Conservation (phyloP, 306 rosid species). For the Fragaria vesca region DNA sequence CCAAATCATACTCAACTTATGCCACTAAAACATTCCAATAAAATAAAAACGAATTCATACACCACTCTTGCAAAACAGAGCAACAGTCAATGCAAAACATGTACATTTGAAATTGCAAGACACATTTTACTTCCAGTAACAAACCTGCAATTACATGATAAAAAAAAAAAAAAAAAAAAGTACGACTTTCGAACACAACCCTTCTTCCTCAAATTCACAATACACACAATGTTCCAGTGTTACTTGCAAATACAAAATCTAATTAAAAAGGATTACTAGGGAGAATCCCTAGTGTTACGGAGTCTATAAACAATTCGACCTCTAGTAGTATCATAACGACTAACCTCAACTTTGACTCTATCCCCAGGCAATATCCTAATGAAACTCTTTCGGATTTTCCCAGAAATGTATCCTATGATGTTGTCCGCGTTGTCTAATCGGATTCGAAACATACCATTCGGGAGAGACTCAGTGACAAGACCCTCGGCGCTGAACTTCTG, state of each 20-base stretch:
- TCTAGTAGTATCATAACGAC: slow-evolving; percentile 49
- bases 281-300: slow-evolving; percentile 33
- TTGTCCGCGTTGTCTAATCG: slow-evolving; percentile 46
- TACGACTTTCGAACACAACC: background rate
- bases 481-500: slow-evolving; percentile 52
- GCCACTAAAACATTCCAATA: background rate
- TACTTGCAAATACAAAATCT: background rate
- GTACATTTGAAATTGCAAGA: background rate
- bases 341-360: slow-evolving; percentile 55
- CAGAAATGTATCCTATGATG: slow-evolving; percentile 53
- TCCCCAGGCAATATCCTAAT: slow-evolving; percentile 55
- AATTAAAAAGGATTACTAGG: background rate
- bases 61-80: background rate
- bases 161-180: background rate
- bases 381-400: slow-evolving; percentile 55
- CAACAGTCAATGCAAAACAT: background rate
- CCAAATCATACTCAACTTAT: background rate
- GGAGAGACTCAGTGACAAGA: slow-evolving; percentile 46
- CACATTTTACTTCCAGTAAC: background rate
- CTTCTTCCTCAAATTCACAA: background rate
- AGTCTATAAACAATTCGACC: slow-evolving; percentile 48
- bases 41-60: background rate
- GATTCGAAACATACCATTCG: slow-evolving; percentile 56
- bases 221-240: background rate
- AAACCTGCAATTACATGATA: background rate